Evolutionary conservation across 129 eudicot species (phyloP).

Genomic region (Silybum marianum): DNA sequence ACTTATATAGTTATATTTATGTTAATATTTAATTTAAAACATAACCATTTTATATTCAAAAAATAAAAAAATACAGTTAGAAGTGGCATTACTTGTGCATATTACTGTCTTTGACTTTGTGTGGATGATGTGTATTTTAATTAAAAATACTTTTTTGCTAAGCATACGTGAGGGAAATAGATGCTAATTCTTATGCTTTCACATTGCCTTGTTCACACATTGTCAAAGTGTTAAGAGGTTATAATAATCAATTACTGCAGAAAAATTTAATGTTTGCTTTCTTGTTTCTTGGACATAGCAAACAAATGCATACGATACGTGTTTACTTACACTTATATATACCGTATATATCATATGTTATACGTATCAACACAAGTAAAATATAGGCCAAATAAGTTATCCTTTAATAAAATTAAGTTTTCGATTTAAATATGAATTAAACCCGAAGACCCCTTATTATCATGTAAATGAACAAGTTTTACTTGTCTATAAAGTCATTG

Average conservation of each 20-base stretch:
- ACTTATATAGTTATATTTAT: not conserved
- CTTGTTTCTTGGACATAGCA: not conserved
- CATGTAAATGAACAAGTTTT: too few species aligned
- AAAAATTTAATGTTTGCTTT: not conserved
- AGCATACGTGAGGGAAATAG: not conserved
- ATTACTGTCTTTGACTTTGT: not conserved
- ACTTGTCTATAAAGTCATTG: too few species aligned
- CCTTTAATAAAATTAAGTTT: too few species aligned
- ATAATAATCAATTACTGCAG: not conserved
- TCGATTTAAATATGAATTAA: too few species aligned
- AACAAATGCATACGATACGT: too few species aligned
- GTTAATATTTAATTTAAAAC: not conserved
- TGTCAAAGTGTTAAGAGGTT: not conserved
- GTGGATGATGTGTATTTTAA: not conserved
- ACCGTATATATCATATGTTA: too few species aligned
- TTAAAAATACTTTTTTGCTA: not conserved
- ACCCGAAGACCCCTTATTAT: too few species aligned
- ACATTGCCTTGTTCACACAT: conserved; percentile 17
- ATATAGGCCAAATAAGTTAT: too few species aligned
- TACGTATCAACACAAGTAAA: too few species aligned
- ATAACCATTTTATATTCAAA: not conserved
- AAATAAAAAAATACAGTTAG: not conserved
- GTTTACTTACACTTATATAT: too few species aligned
- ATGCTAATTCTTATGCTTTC: conserved; percentile 23
- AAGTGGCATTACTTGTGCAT: not conserved